Evolutionary conservation across 805 yeast species (phyloP), one percentile per base, ranked within the genome.

Genomic region (Lipomyces kockii): DNA sequence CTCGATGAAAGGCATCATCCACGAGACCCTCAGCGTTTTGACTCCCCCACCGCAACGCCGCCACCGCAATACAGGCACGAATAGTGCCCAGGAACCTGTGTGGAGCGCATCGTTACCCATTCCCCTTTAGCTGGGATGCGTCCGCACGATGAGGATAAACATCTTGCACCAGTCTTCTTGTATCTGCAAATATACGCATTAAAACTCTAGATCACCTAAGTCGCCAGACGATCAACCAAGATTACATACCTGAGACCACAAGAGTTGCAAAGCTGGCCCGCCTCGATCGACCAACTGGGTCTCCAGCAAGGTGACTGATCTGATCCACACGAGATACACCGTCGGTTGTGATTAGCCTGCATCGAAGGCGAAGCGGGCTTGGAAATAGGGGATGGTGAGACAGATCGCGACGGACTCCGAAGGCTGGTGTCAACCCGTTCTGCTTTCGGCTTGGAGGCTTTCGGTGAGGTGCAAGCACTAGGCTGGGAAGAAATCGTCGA

Each of bases 241-340:
- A 8, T 7, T 20, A 34, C 55, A 12, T 49, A 67, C 71, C 72
- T 83, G 74, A 94, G 82, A 0, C 99, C 99, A 80, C 99, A 94
- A 0, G 97, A 91, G 77, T 94, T 94, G 82, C 99, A 94, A 72
- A 94, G 83, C 80, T 93, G 98, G n/a, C 98, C 98, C 69, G 90
- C 92, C 71, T 87, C 82, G 34, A 87, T 83, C 2, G 94, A 88
- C 99, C 99, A 94, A 4, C 97, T 89, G 1, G 99, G 99, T 76
- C 99, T 86, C 99, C 99, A 94, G 79, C 99, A 94, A 3, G 99
- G 99, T 5, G 97, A 90, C 73, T 90, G 95, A 64, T 88, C 89
- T 0, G 95, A 87, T 6, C 92, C 92, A 79, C 99, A 94, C 5
- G 97, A 91, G 35, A 94, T 87, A 76, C 99, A 94, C 62, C 84